phyloP scores from a whole-genome alignment of 257 asterid species.

The Jacaranda copaia region DNA sequence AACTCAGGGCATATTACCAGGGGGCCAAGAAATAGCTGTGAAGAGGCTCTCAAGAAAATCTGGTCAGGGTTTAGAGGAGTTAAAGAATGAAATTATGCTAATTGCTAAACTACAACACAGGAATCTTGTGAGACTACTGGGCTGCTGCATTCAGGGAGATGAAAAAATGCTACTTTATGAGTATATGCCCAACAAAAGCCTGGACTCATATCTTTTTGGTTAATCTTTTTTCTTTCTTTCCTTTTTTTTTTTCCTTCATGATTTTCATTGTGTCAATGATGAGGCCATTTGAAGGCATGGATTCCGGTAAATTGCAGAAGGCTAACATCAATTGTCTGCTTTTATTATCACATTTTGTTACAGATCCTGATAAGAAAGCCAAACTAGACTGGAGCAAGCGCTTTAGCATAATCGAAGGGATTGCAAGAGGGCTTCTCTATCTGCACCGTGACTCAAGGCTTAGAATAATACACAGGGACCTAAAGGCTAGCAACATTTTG shows the following conservation, averaged over 20 bases:
- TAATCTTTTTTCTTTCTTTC: constrained; percentile 31
- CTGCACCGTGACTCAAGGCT: constrained; percentile 93
- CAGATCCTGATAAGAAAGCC: constrained; percentile 63
- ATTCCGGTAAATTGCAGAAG: background rate
- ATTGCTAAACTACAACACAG: constrained; percentile 86
- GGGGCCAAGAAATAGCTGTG: constrained; percentile 76
- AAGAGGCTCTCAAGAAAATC: constrained; percentile 85
- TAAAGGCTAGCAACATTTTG: constrained; percentile 87
- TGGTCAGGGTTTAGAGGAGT: constrained; percentile 82
- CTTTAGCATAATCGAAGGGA: constrained; percentile 76
- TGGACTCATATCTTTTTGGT: constrained; percentile 80
- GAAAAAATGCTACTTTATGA: constrained; percentile 83
- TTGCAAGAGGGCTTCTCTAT: constrained; percentile 89
- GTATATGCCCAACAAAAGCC: constrained; percentile 92
- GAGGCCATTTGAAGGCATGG: background rate
- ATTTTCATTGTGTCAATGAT: background rate
- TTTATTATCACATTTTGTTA: background rate
- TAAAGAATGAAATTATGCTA: constrained; percentile 75
- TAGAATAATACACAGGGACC: constrained; percentile 82
- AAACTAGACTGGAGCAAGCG: constrained; percentile 73
- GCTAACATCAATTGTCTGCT: background rate
- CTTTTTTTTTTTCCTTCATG: background rate
- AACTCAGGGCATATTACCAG: constrained; percentile 67
- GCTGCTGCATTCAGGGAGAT: constrained; percentile 83
- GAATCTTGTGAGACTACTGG: constrained; percentile 83